These are phyloP conservation scores for Populus tremula DNA, from an alignment of 345 rosid species.

Conservation along the genomic window DNA sequence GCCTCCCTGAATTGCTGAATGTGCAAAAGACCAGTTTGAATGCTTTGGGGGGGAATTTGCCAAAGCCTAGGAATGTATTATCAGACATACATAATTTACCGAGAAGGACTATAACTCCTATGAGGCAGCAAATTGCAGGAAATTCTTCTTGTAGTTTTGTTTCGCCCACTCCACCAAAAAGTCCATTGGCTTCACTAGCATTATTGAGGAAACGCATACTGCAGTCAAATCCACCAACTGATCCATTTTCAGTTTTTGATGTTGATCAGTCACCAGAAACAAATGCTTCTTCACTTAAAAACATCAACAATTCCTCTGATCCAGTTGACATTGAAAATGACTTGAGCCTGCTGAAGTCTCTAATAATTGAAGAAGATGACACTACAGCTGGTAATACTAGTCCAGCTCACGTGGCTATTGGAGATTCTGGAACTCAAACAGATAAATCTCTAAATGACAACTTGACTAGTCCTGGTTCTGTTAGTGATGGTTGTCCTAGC, in stretches of 20 bases:
- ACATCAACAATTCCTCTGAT: conserved; percentile 23
- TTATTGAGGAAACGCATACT: conserved; percentile 34
- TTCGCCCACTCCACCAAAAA: conserved; percentile 50
- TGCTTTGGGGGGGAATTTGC: conserved; percentile 35
- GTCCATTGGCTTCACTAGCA: conserved; percentile 41
- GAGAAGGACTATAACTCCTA: conserved; percentile 35
- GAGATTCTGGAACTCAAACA: conserved; percentile 28
- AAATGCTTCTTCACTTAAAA: conserved; percentile 23
- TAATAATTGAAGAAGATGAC: conserved; percentile 32
- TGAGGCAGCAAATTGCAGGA: conserved; percentile 29
- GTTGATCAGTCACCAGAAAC: conserved; percentile 30
- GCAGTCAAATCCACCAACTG: conserved; percentile 29
- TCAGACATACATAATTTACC: conserved; percentile 52
- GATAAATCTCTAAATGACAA: conserved; percentile 26
- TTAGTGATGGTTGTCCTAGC: conserved; percentile 22
- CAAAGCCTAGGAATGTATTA: conserved; percentile 46
- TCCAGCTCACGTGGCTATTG: conserved; percentile 20
- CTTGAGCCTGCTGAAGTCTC: conserved; percentile 20
- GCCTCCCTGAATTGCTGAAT: conserved; percentile 57
- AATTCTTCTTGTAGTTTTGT: conserved; percentile 30
- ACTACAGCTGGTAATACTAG: conserved; percentile 21
- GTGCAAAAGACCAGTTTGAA: conserved; percentile 46
- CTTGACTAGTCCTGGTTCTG: conserved; percentile 24
- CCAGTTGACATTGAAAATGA: conserved; percentile 39
- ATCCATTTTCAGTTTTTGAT: conserved; percentile 49